Evolutionary conservation across 208 protist species (phyloP).

Genomic region (Trypanosoma cruzi): DNA sequence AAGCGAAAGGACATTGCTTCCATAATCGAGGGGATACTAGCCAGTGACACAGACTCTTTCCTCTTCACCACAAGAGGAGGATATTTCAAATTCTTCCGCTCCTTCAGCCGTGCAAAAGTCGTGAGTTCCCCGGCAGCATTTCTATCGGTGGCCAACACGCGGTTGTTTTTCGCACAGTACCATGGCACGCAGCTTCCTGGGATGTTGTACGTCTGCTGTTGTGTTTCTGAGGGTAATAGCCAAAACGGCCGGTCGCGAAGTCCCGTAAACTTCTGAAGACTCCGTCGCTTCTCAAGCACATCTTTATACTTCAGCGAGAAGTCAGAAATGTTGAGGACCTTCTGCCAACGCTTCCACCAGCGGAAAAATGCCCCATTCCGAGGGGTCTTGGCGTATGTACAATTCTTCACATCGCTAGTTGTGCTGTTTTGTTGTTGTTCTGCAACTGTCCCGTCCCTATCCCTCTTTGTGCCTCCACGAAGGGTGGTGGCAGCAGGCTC

Average conservation of each 20-base stretch:
- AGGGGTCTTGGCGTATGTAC: not conserved
- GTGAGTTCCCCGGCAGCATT: not conserved
- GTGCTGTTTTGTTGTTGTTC: not conserved
- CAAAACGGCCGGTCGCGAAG: constrained; percentile 30
- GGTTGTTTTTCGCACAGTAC: constrained; percentile 5
- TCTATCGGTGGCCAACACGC: not conserved
- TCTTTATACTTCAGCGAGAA: constrained; percentile 14
- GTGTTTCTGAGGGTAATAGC: constrained; percentile 45
- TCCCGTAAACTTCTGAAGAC: not conserved
- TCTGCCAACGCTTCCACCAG: constrained; percentile 11
- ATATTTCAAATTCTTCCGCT: constrained; percentile 1
- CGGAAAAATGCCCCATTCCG: not conserved
- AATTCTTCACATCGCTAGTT: not conserved
- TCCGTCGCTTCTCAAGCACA: constrained; percentile 11
- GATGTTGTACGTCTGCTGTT: constrained; percentile 41
- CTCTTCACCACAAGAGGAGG: not conserved
- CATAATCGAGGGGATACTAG: not conserved
- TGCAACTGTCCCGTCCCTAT: not conserved
- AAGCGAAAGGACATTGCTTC: too few relatives aligned
- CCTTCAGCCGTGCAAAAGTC: not conserved
- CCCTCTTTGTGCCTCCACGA: not conserved
- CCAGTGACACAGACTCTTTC: not conserved
- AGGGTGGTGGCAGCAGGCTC: not conserved
- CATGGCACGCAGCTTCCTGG: constrained; percentile 44
- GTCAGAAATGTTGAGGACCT: constrained; percentile 1